Percentiles rank a stretch among this genome's conserved stretches.
Evolutionary conservation across 257 asterid genomes (phyloP).

Genomic region (Nyctanthes arbortristis): DNA sequence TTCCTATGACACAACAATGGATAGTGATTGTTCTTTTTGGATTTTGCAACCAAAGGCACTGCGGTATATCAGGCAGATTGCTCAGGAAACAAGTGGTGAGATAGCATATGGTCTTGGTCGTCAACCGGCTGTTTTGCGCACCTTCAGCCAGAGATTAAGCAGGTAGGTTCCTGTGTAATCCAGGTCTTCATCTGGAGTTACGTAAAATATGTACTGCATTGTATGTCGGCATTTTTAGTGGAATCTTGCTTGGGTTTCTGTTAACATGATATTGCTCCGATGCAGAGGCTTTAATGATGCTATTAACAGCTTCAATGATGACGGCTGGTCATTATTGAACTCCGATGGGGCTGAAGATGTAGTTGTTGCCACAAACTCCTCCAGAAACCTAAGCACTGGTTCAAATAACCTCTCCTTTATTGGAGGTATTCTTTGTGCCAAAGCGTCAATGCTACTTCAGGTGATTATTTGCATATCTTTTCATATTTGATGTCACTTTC

Average conservation of each 20-base stretch:
- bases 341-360: conserved; percentile 88
- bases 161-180: conserved; percentile 38
- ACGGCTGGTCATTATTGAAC: conserved; percentile 87
- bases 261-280: conserved; percentile 6
- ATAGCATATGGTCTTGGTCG: conserved; percentile 80
- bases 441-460: conserved; percentile 98
- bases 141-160: conserved; percentile 94
- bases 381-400: conserved; percentile 50
- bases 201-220: background rate
- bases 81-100: conserved; percentile 94
- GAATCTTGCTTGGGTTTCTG: background rate
- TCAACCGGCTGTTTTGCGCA: conserved; percentile 94
- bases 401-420: conserved; percentile 49
- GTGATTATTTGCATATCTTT: conserved; percentile 30
- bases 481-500: background rate
- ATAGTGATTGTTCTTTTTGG: background rate
- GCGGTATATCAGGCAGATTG: conserved; percentile 79
- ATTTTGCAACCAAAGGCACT: conserved; percentile 30
- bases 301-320: conserved; percentile 83
- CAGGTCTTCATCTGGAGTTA: background rate
- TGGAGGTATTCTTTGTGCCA: conserved; percentile 91
- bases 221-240: background rate
- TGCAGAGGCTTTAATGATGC: conserved; percentile 97
- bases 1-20: background rate
- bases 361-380: conserved; percentile 60